phyloP scores from a whole-genome alignment of 208 protist genomes.

The Acanthamoeba lugdunensis region DNA sequence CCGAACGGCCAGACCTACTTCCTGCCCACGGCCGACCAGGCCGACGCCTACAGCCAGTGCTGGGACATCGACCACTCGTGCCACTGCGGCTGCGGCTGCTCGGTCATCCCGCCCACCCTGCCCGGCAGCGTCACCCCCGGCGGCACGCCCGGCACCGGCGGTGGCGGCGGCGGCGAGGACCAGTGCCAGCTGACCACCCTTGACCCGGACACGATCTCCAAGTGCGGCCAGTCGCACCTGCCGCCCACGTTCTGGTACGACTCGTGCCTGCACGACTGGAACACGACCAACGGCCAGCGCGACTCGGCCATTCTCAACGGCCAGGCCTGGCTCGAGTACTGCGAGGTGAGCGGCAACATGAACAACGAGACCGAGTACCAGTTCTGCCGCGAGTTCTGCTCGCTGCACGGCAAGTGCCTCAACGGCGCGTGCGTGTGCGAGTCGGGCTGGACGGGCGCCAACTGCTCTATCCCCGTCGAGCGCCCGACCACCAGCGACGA shows the following conservation, averaged over 20 bases:
- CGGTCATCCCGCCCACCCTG: background rate
- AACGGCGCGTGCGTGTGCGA: constrained; percentile 60
- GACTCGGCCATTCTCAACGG: background rate
- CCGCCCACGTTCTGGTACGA: constrained; percentile 59
- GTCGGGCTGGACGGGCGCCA: constrained; percentile 36
- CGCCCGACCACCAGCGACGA: background rate
- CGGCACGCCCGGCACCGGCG: constrained; percentile 12
- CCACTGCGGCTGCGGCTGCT: constrained; percentile 39
- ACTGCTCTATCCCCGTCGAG: constrained; percentile 15
- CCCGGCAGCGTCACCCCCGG: constrained; percentile 34
- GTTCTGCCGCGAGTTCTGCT: constrained; percentile 66
- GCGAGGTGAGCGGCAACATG: constrained; percentile 35
- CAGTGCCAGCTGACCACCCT: constrained; percentile 27
- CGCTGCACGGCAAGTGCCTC: constrained; percentile 28
- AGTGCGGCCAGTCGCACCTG: constrained; percentile 18
- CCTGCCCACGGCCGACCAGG: constrained; percentile 2
- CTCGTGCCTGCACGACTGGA: constrained; percentile 36
- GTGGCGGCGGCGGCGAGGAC: background rate
- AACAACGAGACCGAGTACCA: constrained; percentile 9
- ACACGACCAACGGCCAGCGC: background rate
- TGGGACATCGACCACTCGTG: constrained; percentile 32
- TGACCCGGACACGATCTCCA: constrained; percentile 1
- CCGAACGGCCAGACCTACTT: background rate
- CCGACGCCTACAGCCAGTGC: background rate
- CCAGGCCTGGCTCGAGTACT: constrained; percentile 51